Conservation (phyloP, 1,139 yeast genomes). For the Kluyveromyces sp. region DNA sequence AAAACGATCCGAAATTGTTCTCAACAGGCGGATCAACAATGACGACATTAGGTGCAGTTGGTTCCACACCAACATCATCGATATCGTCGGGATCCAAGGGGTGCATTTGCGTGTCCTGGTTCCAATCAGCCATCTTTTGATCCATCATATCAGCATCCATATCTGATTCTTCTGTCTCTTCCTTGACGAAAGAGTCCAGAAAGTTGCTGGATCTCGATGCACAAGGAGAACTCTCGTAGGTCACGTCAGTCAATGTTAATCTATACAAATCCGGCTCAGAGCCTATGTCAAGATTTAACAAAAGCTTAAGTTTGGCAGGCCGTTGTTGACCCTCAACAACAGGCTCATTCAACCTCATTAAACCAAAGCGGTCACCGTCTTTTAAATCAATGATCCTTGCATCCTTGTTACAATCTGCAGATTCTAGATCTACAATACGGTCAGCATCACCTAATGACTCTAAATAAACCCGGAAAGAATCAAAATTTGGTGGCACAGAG, state of each 20-base stretch:
- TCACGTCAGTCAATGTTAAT: constrained; percentile 8
- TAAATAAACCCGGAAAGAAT: constrained; percentile 19
- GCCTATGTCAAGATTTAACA: background rate
- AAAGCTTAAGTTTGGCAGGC: constrained; percentile 12
- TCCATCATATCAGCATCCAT: background rate
- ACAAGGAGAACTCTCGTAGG: constrained; percentile 9
- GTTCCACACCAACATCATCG: background rate
- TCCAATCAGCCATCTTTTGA: background rate
- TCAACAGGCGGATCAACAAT: too few species aligned
- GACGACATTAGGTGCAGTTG: background rate
- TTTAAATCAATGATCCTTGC: constrained; percentile 16
- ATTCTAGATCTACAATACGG: constrained; percentile 21
- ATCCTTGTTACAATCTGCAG: constrained; percentile 9
- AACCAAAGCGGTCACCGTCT: constrained; percentile 22
- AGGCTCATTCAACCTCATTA: constrained; percentile 11
- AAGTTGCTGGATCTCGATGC: constrained; percentile 4
- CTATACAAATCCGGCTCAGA: constrained; percentile 1
- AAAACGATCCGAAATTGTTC: too few species aligned
- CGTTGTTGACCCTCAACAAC: constrained; percentile 8
- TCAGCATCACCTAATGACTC: constrained; percentile 18
- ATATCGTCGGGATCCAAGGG: background rate
- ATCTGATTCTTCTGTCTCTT: background rate
- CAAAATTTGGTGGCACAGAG: constrained; percentile 6
- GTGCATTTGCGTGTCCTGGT: background rate
- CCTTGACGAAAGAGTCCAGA: background rate